Evolutionary conservation across 805 yeast species (phyloP).

Genomic region (Candida patagonica): DNA sequence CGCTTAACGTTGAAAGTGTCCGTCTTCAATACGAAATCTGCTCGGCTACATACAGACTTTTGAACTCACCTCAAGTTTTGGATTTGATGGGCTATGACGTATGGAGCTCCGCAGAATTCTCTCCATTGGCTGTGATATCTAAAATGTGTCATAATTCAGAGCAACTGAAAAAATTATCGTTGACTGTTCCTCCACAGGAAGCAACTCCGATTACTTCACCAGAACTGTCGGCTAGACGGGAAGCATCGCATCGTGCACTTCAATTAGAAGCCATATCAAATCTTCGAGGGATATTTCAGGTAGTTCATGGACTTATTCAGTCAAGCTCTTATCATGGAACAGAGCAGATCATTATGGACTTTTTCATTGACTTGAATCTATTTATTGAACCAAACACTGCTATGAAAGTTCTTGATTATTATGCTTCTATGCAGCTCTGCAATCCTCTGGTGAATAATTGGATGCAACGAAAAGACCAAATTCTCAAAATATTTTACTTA

Average conservation of each 20-base stretch:
- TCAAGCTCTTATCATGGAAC: constrained; percentile 34
- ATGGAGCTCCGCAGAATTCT: constrained; percentile 24
- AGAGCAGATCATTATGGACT: constrained; percentile 33
- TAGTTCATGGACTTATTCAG: constrained; percentile 29
- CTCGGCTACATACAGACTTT: constrained; percentile 32
- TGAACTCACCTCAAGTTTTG: constrained; percentile 27
- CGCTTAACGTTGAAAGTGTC: constrained; percentile 31
- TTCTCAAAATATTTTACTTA: constrained; percentile 39
- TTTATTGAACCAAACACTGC: constrained; percentile 32
- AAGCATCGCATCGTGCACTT: constrained; percentile 13
- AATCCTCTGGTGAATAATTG: constrained; percentile 44
- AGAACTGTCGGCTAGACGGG: not conserved
- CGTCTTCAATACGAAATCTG: constrained; percentile 35
- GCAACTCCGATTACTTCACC: not conserved
- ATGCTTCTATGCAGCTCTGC: constrained; percentile 42
- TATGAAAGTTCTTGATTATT: constrained; percentile 39
- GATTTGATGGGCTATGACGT: constrained; percentile 22
- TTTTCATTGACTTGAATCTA: constrained; percentile 32
- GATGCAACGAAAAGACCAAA: constrained; percentile 36
- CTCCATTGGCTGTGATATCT: constrained; percentile 33
- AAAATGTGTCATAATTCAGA: not conserved
- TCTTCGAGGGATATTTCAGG: constrained; percentile 27
- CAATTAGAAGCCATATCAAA: constrained; percentile 19
- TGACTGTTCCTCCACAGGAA: not conserved
- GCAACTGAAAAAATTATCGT: not conserved